Evolutionary conservation across 176 grass and related monocot species (phyloP).

Genomic region (Zizania latifolia): DNA sequence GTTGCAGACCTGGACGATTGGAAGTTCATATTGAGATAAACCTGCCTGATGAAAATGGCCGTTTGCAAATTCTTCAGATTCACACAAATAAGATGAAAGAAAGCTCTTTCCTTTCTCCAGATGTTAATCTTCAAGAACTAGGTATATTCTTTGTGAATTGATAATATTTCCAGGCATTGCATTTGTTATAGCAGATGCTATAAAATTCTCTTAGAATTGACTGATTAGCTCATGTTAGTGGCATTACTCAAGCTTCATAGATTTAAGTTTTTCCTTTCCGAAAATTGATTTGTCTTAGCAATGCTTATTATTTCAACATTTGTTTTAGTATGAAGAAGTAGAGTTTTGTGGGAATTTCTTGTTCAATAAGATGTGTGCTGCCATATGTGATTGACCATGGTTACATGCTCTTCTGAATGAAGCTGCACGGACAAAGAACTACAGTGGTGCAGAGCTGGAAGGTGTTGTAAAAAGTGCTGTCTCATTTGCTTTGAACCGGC

Average conservation of each 20-base stretch:
- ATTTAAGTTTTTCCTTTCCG: neutral
- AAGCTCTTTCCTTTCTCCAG: conserved; percentile 87
- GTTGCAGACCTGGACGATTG: conserved; percentile 71
- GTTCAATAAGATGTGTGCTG: neutral
- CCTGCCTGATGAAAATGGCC: conserved; percentile 96
- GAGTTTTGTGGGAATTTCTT: conserved; percentile 12
- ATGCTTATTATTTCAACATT: neutral
- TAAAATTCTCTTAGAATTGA: neutral
- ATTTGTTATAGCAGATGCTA: neutral
- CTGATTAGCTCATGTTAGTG: neutral
- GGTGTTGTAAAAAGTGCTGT: conserved; percentile 98
- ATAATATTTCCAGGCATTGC: conserved; percentile 1
- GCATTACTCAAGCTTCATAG: neutral
- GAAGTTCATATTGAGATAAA: conserved; percentile 99
- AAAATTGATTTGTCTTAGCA: neutral
- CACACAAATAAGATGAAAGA: conserved; percentile 99
- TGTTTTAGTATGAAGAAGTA: conserved; percentile 11
- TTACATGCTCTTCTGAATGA: conserved; percentile 33
- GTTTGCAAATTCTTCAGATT: conserved; percentile 96
- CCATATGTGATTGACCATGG: conserved; percentile 7
- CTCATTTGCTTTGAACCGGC: conserved; percentile 84
- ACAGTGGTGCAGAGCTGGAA: conserved; percentile 94
- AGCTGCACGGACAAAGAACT: conserved; percentile 97
- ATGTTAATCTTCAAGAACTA: conserved; percentile 85
- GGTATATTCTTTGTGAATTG: conserved; percentile 28